These are phyloP conservation scores for Chaetomium fimeti DNA, from an alignment of 495 filamentous ascomycete genomes.

Conservation along the genomic window DNA sequence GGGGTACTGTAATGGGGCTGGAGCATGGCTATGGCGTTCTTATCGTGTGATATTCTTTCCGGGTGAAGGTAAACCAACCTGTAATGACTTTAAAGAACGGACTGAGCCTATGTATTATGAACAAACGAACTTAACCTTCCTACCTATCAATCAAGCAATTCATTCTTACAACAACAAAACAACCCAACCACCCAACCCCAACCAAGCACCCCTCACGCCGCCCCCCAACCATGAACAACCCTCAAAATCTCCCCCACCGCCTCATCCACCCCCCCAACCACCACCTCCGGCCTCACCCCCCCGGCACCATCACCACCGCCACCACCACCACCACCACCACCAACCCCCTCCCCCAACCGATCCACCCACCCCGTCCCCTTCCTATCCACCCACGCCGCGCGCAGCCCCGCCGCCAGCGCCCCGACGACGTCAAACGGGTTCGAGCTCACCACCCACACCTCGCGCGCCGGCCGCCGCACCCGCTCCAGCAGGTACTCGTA, in stretches of 20 bases:
- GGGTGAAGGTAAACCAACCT: not conserved
- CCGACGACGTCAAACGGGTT: slow-evolving; percentile 83
- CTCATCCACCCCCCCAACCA: slow-evolving; percentile 51
- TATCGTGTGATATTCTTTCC: not conserved
- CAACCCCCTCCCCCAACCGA: slow-evolving; percentile 43
- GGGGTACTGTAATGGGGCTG: not conserved
- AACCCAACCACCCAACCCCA: too few species aligned
- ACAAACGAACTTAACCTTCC: not conserved
- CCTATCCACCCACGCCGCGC: slow-evolving; percentile 70
- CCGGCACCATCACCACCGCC: slow-evolving; percentile 52
- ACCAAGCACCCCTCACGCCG: too few species aligned
- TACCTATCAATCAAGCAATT: not conserved
- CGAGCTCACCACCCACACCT: slow-evolving; percentile 69
- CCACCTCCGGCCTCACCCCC: slow-evolving; percentile 44
- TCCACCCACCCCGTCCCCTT: slow-evolving; percentile 54
- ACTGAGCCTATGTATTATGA: not conserved
- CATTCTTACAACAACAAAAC: too few species aligned
- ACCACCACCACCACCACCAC: slow-evolving; percentile 47
- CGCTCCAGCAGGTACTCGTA: slow-evolving; percentile 60
- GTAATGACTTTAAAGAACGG: not conserved
- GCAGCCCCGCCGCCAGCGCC: slow-evolving; percentile 53
- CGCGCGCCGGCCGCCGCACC: slow-evolving; percentile 49
- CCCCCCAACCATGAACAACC: not conserved
- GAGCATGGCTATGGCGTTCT: not conserved
- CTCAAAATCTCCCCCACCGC: slow-evolving; percentile 42